These are phyloP conservation scores for Auxenochlorella pyrenoidosa DNA, from an alignment of 139 green algal species.

Conservation along the genomic window DNA sequence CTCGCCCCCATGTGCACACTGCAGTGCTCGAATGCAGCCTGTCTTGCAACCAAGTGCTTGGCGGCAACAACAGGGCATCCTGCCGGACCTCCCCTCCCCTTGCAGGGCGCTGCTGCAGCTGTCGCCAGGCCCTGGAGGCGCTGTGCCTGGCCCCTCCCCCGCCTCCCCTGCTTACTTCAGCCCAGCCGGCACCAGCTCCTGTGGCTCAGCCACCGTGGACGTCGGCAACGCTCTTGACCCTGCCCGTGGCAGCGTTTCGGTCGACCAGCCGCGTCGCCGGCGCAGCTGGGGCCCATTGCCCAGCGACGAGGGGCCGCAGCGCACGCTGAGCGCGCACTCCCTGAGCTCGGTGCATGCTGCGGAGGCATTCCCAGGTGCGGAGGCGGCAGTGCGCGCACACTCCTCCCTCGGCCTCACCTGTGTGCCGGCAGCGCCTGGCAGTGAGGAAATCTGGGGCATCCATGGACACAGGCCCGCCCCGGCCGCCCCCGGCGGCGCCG, in stretches of 20 bases:
- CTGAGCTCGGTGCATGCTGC: neutral
- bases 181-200: neutral
- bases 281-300: constrained; percentile 3
- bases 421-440: neutral
- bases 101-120: constrained; percentile 4
- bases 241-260: neutral
- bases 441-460: neutral
- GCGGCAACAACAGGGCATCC: too few relatives aligned
- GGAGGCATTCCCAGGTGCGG: neutral
- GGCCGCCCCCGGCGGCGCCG: neutral
- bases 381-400: neutral
- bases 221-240: neutral
- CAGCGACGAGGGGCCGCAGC: neutral
- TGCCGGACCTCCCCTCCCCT: too few relatives aligned
- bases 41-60: too few relatives aligned
- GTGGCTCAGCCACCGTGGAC: neutral
- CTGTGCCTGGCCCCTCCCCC: too few relatives aligned
- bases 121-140: neutral
- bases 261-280: constrained; percentile 4
- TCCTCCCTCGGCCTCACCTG: neutral
- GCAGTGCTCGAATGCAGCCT: neutral
- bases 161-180: neutral
- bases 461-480: neutral
- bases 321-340: neutral
- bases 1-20: neutral